A percentile compares a stretch with the other conserved stretches of the same genome.
Evolutionary conservation across 306 rosid species (phyloP).

Genomic region (Chamaecrista fasciculata): DNA sequence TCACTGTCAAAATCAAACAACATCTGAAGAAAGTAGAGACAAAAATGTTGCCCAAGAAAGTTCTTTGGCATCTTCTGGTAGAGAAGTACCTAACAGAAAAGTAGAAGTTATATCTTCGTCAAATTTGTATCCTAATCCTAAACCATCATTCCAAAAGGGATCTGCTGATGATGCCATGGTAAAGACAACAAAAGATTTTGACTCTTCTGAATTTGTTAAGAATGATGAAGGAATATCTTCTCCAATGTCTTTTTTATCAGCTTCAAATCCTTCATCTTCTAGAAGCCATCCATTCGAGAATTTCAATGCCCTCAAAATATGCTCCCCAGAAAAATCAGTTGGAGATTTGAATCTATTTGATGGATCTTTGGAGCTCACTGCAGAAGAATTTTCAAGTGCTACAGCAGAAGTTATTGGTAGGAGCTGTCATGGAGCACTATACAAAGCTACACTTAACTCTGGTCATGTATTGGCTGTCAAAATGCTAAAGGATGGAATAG

Average conservation of each 20-base stretch:
- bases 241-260: conserved; percentile 51
- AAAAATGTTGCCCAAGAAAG: conserved; percentile 35
- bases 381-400: conserved; percentile 75
- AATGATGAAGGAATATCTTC: conserved; percentile 47
- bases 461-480: conserved; percentile 68
- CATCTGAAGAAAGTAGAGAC: conserved; percentile 37
- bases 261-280: conserved; percentile 62
- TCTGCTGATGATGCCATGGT: conserved; percentile 31
- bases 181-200: conserved; percentile 33
- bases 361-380: conserved; percentile 57
- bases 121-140: not conserved
- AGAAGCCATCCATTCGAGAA: conserved; percentile 47
- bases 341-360: conserved; percentile 74
- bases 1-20: conserved; percentile 31
- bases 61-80: conserved; percentile 37
- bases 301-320: conserved; percentile 37
- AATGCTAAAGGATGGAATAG: conserved; percentile 75
- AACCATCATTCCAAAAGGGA: conserved; percentile 31
- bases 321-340: conserved; percentile 59
- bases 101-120: conserved; percentile 32
- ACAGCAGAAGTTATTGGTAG: conserved; percentile 68
- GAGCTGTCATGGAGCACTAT: conserved; percentile 81
- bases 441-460: conserved; percentile 67
- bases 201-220: conserved; percentile 36
- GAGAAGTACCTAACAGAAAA: conserved; percentile 37